Percentiles rank a stretch among this genome's conserved stretches.
Evolutionary conservation across 2,329 filamentous ascomycete genomes (phyloP).

Genomic region (Sphaerulina musiva): DNA sequence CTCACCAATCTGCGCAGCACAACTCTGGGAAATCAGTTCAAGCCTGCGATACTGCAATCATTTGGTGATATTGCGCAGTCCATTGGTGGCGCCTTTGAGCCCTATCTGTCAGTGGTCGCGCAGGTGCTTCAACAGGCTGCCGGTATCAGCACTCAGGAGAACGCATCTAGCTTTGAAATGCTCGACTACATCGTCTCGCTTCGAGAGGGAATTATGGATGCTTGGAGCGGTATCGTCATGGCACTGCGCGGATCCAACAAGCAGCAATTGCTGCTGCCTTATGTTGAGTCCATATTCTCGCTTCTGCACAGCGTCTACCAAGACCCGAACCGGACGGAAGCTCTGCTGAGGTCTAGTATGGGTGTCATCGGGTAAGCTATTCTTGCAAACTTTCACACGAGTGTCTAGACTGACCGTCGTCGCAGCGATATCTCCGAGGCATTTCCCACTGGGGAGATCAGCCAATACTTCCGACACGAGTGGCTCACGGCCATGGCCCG

Average conservation of each 20-base stretch:
- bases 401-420: constrained; percentile 34
- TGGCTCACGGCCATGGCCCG: constrained; percentile 88
- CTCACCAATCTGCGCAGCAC: constrained; percentile 85
- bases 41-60: constrained; percentile 94
- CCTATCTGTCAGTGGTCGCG: constrained; percentile 84
- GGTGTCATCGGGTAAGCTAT: constrained; percentile 82
- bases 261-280: constrained; percentile 65
- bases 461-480: constrained; percentile 77
- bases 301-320: constrained; percentile 73
- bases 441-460: constrained; percentile 83
- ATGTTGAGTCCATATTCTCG: constrained; percentile 78
- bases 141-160: constrained; percentile 62
- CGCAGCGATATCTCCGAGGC: constrained; percentile 83
- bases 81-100: constrained; percentile 86
- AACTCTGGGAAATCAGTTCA: constrained; percentile 88
- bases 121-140: constrained; percentile 92
- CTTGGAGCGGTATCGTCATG: constrained; percentile 93
- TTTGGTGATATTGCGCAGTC: constrained; percentile 97
- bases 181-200: constrained; percentile 92
- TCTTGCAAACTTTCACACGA: constrained; percentile 1
- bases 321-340: constrained; percentile 84
- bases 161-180: constrained; percentile 70
- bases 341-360: constrained; percentile 88
- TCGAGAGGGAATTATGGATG: constrained; percentile 97
- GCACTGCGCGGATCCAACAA: constrained; percentile 81